Base-by-base conservation (phyloP, 371 early-diverging fungal genomes). In the Apophysomyces trapeziformis region DNA sequence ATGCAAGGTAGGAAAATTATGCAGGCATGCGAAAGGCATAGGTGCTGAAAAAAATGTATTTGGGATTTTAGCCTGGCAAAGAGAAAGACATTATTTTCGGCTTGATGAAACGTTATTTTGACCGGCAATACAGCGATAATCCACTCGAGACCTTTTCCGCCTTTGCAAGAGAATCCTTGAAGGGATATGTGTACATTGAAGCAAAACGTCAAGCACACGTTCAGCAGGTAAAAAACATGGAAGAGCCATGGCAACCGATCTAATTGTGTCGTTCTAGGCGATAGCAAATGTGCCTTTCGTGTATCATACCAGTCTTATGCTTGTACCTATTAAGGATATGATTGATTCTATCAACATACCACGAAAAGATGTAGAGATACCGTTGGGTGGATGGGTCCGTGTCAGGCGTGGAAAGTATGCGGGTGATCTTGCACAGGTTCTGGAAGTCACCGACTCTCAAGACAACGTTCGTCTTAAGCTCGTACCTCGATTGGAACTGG, bases 181-280 rank as follows among this genome's bases (percentile, higher is more conserved):
- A 92, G 63, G 99, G 99, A 1, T 99, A 96, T 78, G 82, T 99
- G 12, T 99, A 99, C 70, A 84, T 99, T 59, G 99, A 99, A 78
- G 95, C 99, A 6, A 79, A 85, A 58, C 85, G 90, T 67, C 89
- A 91, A 60, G 92, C 94, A 9, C 89, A 95, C 70, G 99, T 98
- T 3, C 86, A 87, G 66, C 85, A 85, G 68, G 89, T 84, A 83
- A 16, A 26, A 26, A 1, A 26, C 32, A 26, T 26, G 32, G 32
- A 36, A 61, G n/a, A 35, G n/a, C 36, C 13, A 46, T 18, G 6
- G 13, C 9, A 5, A n/a, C 46, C 16, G 16, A 45, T n/a, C 16
- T 43, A 43, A 43, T n/a, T 0, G 13, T 32, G 32, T 26, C 32
- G 47, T 38, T 38, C 4, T 56, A 79, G 73, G 89, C 95, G 5